Evolutionary conservation across 768 basidiomycete species (phyloP).

Genomic region (Trametes cingulata): DNA sequence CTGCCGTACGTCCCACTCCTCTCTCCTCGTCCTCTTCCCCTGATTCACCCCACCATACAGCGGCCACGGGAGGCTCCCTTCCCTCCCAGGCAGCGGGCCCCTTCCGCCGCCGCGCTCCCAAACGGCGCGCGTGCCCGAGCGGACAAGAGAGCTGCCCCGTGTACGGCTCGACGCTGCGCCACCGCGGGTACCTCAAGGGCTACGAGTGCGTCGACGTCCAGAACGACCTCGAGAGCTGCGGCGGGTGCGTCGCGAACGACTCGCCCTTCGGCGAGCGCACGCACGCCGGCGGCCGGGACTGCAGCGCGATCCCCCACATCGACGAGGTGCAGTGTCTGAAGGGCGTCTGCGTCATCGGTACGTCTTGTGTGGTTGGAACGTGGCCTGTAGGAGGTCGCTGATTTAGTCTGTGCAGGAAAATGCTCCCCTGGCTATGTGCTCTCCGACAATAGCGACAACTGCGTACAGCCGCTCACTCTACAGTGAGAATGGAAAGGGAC

Average conservation of each 20-base stretch:
- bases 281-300: constrained; percentile 41
- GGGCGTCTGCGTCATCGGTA: constrained; percentile 42
- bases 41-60: background rate
- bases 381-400: background rate
- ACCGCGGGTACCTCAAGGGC: constrained; percentile 3
- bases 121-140: constrained; percentile 7
- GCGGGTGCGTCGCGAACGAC: constrained; percentile 25
- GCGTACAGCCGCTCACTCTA: background rate
- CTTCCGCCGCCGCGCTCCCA: background rate
- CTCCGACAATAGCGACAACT: background rate
- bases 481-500: background rate
- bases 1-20: constrained; percentile 19
- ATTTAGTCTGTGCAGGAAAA: background rate
- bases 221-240: constrained; percentile 27
- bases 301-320: constrained; percentile 44
- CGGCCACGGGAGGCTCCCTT: constrained; percentile 9
- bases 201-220: constrained; percentile 25
- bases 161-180: constrained; percentile 6
- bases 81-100: background rate
- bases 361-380: constrained; percentile 1
- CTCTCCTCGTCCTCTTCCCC: background rate
- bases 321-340: constrained; percentile 37
- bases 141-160: constrained; percentile 22
- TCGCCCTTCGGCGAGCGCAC: constrained; percentile 27
- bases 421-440: background rate